Evolutionary conservation across 73 alveolate species (phyloP), one percentile per base, ranked within the genome.

Genomic region (Loxodes magnus): DNA sequence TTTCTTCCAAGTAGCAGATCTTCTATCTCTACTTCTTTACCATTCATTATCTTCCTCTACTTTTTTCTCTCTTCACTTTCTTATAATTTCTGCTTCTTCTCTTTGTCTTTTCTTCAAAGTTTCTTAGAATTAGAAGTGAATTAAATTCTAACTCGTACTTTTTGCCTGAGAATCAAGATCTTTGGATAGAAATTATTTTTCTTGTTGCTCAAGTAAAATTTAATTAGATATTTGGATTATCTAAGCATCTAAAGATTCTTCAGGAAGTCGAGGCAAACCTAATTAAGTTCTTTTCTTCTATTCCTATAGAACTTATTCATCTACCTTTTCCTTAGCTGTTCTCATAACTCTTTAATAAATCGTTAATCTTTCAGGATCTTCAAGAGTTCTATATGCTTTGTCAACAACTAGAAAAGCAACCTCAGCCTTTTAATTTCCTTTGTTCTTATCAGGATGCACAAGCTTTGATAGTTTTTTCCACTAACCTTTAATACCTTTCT

Each of bases 391-490:
- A 50, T 87, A 87, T 2, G 98, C 98, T 35, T 69, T 48, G 26
- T 91, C 96, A 7, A 91, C 64, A 3, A 82, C 60, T 64, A 76
- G 88, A 62, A 85, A 91, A 30, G 97, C 95, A 22, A 87, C 96
- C 5, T 73, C 44, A 16, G 96, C 94, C 51, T 87, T 75, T 19
- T 82, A 84, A 53, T 86, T 88, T 21, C 70, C n/a, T n/a, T n/a
- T 36, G 75, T 94, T 75, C 64, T 77, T 87, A 60, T 91, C 98
- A 7, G 98, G 98, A 71, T 91, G 98, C 36, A 91, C 73, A 35
- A 74, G 34, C 19, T 74, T 39, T 3, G 96, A 77, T 20, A 89
- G 67, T 44, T 77, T 65, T n/a, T n/a, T n/a, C n/a, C n/a, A n/a
- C n/a, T n/a, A n/a, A n/a, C n/a, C n/a, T n/a, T n/a, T n/a, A n/a